These are phyloP conservation scores for Fusarium sp. DNA, from an alignment of 2,329 filamentous ascomycete genomes.

Conservation along the genomic window DNA sequence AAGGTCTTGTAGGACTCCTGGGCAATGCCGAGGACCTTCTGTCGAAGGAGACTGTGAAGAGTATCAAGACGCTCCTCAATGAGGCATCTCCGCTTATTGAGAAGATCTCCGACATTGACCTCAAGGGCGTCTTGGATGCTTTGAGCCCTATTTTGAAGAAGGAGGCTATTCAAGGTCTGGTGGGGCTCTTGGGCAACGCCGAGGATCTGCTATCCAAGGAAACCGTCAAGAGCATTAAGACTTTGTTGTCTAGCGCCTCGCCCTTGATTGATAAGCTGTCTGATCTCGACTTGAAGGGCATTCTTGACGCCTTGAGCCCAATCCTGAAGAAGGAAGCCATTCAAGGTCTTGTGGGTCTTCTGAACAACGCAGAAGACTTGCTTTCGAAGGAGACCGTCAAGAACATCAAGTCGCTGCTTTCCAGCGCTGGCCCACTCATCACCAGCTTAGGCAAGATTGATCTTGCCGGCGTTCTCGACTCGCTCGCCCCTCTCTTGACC, in stretches of 20 bases:
- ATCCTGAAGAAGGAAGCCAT: conserved; percentile 48
- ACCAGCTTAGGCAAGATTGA: conserved; percentile 52
- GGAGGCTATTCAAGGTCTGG: conserved; percentile 49
- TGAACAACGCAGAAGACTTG: conserved; percentile 46
- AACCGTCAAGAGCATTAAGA: conserved; percentile 39
- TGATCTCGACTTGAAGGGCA: conserved; percentile 53
- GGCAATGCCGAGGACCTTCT: conserved; percentile 46
- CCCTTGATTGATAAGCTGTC: conserved; percentile 47
- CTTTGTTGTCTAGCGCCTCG: conserved; percentile 36
- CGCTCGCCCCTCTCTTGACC: conserved; percentile 49
- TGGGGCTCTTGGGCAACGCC: conserved; percentile 52
- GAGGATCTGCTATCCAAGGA: conserved; percentile 43
- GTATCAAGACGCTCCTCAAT: conserved; percentile 38
- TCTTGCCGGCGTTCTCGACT: conserved; percentile 48
- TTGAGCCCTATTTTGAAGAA: conserved; percentile 54
- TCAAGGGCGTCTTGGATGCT: conserved; percentile 50
- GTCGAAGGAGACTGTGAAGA: conserved; percentile 38
- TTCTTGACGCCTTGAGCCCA: conserved; percentile 47
- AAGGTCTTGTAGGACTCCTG: conserved; percentile 47
- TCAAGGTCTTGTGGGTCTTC: conserved; percentile 45
- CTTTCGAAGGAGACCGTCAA: conserved; percentile 30
- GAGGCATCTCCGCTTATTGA: conserved; percentile 34
- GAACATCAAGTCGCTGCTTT: conserved; percentile 46
- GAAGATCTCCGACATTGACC: conserved; percentile 51
- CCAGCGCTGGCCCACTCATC: conserved; percentile 51